Evolutionary conservation across 1,139 yeast genomes (phyloP), one percentile per base, ranked within the genome.

Genomic region (Geotrichum bryndzae): DNA sequence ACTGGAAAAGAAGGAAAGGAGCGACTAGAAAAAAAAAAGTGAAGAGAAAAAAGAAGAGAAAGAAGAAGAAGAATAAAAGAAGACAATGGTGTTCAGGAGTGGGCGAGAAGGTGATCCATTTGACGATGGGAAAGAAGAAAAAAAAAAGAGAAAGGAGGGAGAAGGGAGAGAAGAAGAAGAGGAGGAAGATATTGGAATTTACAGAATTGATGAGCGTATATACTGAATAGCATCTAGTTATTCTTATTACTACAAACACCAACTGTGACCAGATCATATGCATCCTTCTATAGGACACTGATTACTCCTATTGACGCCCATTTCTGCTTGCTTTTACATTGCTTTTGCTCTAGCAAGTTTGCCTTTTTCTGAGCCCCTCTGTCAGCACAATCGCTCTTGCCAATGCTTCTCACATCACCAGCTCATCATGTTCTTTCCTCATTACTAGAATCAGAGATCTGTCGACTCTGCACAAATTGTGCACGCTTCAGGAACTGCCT

Each of bases 1-100:
- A 56, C 54, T 41, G 46, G 56, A 58, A 60, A 41, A 25, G 57
- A 27, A 55, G 41, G 33, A 52, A 59, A 51, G 51, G 50, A 41
- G 22, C 25, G 46, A 25, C 38, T 41, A 11, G 52, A 54, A 48
- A 29, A 56, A 35, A 51, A 52, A 48, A 52, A 50, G 33, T 51
- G 22, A 48, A 46, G 38, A 57, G 35, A 27, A 25, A 27, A 53
- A 51, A 31, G 25, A 31, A 46, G 31, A 15, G 27, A 22, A 25
- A 23, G 23, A 57, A 35, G 46, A 52, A n/a, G 29, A 51, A 51
- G 56, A 55, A 27, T 23, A 33, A 27, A 59, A 52, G 41, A 51
- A 18, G 25, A 15, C 0, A 54, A 31, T n/a, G 27, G 41, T 31
- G n/a, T 23, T 23, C 38, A 55, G 27, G 57, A 29, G 41, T 22